Conservation (phyloP, 305 asterid species). For the Stenogyne calaminthoides region DNA sequence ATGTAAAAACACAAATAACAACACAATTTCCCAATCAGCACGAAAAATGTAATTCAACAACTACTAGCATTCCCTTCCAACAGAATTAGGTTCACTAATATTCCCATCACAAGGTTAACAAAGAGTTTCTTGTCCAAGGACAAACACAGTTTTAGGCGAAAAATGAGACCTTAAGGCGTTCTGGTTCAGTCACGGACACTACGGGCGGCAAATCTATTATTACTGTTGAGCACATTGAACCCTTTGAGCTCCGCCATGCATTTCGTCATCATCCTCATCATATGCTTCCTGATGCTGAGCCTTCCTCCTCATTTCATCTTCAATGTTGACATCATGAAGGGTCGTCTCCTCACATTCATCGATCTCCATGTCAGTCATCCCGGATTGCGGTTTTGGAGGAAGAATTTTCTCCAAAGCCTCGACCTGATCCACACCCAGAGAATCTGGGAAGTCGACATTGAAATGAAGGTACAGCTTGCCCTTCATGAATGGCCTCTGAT, state of each 20-base stretch:
- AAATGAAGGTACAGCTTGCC: conserved; percentile 61
- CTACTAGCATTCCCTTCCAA: background rate
- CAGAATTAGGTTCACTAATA: background rate
- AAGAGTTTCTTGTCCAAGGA: background rate
- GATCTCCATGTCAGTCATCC: conserved; percentile 55
- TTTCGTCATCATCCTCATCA: conserved; percentile 54
- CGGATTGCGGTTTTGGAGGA: conserved; percentile 45
- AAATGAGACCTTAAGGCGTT: background rate
- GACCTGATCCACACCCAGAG: conserved; percentile 42
- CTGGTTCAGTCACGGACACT: background rate
- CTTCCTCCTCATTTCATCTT: conserved; percentile 60
- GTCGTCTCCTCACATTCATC: conserved; percentile 66
- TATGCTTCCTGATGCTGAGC: conserved; percentile 55
- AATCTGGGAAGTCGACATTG: conserved; percentile 59
- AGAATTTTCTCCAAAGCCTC: conserved; percentile 44
- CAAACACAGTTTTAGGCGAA: background rate
- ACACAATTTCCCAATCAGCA: background rate
- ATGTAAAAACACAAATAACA: background rate
- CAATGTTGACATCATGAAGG: conserved; percentile 55
- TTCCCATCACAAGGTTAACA: background rate
- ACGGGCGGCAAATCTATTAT: background rate
- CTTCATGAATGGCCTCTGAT: conserved; percentile 58
- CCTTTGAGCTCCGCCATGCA: conserved; percentile 59
- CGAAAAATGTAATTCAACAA: background rate
- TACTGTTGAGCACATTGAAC: conserved; percentile 63